Conservation (phyloP, 176 grass and related monocot species). For the Metroxylon sagu region DNA sequence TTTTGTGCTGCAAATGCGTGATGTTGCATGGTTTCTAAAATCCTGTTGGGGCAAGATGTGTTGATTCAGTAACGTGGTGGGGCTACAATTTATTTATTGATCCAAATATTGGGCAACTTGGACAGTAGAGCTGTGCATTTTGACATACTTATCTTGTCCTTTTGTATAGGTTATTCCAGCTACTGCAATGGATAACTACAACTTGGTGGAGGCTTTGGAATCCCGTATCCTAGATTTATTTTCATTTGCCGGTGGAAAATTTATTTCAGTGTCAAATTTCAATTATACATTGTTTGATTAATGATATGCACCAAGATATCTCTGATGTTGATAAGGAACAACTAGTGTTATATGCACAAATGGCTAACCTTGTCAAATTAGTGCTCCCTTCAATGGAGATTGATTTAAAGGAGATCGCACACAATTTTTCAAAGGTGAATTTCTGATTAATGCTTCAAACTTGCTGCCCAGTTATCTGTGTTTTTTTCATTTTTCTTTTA, state of each 20-base stretch:
- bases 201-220: conserved; percentile 62
- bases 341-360: conserved; percentile 81
- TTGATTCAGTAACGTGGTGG: too few relatives aligned
- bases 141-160: conserved; percentile 9
- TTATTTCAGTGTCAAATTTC: too few relatives aligned
- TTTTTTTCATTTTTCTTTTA: too few relatives aligned
- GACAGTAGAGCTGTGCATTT: too few relatives aligned
- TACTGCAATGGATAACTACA: conserved; percentile 51
- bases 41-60: too few relatives aligned
- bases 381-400: conserved; percentile 60
- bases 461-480: too few relatives aligned
- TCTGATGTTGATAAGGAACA: conserved; percentile 57
- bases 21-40: too few relatives aligned
- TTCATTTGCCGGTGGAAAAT: too few relatives aligned
- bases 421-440: conserved; percentile 83
- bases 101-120: too few relatives aligned
- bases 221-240: conserved; percentile 61
- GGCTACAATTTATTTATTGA: too few relatives aligned
- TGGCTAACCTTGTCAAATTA: conserved; percentile 79
- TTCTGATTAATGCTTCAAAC: not conserved
- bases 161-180: conserved; percentile 55
- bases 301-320: conserved; percentile 44
- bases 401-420: conserved; percentile 66
- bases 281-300: conserved; percentile 21
- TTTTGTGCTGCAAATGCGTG: too few relatives aligned